Evolutionary conservation across 2,329 filamentous ascomycete genomes (phyloP).

Genomic region (Epichloe bromicola): DNA sequence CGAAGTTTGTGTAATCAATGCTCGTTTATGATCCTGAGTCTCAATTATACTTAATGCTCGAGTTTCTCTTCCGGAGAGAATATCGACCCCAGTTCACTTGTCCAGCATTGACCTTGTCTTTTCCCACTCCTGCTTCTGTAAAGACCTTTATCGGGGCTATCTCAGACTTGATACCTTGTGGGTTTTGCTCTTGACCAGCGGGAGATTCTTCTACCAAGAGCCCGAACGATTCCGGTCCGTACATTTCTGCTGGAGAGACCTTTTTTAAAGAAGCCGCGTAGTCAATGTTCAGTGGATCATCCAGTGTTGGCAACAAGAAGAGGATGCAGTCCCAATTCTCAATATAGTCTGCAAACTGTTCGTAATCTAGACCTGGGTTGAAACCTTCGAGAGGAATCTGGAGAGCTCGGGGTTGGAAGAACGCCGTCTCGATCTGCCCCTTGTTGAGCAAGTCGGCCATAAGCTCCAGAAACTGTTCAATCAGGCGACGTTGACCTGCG

Average conservation of each 20-base stretch:
- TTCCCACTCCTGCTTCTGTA: background rate
- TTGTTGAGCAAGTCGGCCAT: background rate
- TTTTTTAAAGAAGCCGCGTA: background rate
- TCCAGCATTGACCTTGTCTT: background rate
- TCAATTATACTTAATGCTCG: background rate
- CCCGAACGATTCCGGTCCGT: background rate
- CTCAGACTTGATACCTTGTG: too few relatives aligned
- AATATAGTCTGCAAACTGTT: constrained; percentile 1
- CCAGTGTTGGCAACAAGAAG: background rate
- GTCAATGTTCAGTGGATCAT: constrained; percentile 1
- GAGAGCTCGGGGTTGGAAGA: background rate
- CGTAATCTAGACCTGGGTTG: background rate
- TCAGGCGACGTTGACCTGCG: constrained; percentile 6
- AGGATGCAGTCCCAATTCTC: constrained; percentile 1
- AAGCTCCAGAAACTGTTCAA: constrained; percentile 2
- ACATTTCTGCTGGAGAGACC: background rate
- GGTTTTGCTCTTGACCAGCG: background rate
- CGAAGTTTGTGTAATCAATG: too few relatives aligned
- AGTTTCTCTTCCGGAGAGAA: background rate
- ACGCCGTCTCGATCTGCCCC: background rate
- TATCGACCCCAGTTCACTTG: background rate
- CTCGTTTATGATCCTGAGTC: too few relatives aligned
- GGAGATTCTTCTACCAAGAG: background rate
- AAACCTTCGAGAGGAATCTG: background rate
- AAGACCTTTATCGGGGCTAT: background rate